Percentiles rank a stretch among this genome's conserved stretches.
Evolutionary conservation across 768 basidiomycete species (phyloP).

Genomic region (Lanmaoa pseudosensibilis): DNA sequence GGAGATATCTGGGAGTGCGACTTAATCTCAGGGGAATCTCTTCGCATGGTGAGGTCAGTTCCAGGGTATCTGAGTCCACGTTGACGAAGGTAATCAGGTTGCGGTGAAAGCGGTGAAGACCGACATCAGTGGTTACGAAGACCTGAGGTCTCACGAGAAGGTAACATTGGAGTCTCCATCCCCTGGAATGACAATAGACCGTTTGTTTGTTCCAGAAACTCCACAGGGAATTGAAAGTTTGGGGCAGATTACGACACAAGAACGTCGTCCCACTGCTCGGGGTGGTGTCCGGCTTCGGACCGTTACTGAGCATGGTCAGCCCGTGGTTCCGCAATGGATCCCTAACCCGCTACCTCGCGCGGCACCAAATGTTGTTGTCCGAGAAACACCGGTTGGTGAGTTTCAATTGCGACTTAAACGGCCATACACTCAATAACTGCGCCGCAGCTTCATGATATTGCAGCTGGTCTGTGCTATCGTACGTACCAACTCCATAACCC

Average conservation of each 20-base stretch:
- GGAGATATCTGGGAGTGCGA: constrained; percentile 29
- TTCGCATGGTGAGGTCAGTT: constrained; percentile 5
- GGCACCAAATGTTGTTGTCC: background rate
- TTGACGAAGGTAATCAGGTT: constrained; percentile 9
- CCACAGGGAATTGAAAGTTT: constrained; percentile 30
- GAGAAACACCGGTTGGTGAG: constrained; percentile 15
- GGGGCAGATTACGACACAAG: constrained; percentile 12
- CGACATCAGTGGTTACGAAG: background rate
- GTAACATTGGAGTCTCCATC: background rate
- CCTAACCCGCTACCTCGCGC: constrained; percentile 22
- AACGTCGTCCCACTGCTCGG: constrained; percentile 36
- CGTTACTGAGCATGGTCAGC: constrained; percentile 32
- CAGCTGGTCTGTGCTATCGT: constrained; percentile 26
- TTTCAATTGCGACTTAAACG: background rate
- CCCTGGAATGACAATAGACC: background rate
- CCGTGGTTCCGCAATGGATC: constrained; percentile 34
- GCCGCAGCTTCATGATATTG: constrained; percentile 22
- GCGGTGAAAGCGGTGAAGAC: constrained; percentile 23
- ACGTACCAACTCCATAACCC: background rate
- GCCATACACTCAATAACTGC: background rate
- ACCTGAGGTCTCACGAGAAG: constrained; percentile 8
- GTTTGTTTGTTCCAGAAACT: constrained; percentile 18
- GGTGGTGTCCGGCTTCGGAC: constrained; percentile 31
- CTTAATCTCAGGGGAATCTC: constrained; percentile 5
- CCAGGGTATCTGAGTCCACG: background rate